phyloP scores from a whole-genome alignment of 345 rosid genomes.

The Brassica juncea region DNA sequence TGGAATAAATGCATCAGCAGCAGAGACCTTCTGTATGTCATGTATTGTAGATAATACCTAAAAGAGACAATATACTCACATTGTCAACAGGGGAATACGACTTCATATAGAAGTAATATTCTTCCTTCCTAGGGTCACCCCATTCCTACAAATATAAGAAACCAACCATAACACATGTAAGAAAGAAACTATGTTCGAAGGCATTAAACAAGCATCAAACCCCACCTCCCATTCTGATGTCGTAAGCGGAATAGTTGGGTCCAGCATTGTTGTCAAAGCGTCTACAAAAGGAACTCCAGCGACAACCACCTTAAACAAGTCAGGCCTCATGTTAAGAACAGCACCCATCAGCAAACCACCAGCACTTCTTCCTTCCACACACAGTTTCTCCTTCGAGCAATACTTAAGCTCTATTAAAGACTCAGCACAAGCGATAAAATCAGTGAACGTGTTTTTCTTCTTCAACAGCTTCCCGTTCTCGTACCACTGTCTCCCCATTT shows the following conservation, averaged over 20 bases:
- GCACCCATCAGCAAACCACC: conserved; percentile 94
- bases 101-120: conserved; percentile 85
- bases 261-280: conserved; percentile 93
- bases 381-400: conserved; percentile 75
- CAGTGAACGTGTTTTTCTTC: conserved; percentile 88
- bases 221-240: conserved; percentile 98
- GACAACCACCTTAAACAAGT: conserved; percentile 84
- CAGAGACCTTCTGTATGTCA: neutral
- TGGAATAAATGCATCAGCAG: conserved; percentile 4
- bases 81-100: conserved; percentile 95
- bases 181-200: conserved; percentile 1
- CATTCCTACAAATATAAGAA: conserved; percentile 70
- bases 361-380: conserved; percentile 92
- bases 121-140: conserved; percentile 95
- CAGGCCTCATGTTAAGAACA: conserved; percentile 96
- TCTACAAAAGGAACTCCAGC: conserved; percentile 98
- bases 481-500: conserved; percentile 98
- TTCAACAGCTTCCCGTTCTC: conserved; percentile 84
- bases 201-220: neutral
- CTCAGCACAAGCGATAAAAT: conserved; percentile 86
- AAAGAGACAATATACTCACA: conserved; percentile 44
- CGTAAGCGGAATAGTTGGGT: conserved; percentile 94
- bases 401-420: conserved; percentile 63
- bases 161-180: neutral
- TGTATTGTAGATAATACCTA: conserved; percentile 16